Evolutionary conservation across 352 stramenopile genomes (phyloP), one percentile per base, ranked within the genome.

Genomic region (Phytopythium boreale): DNA sequence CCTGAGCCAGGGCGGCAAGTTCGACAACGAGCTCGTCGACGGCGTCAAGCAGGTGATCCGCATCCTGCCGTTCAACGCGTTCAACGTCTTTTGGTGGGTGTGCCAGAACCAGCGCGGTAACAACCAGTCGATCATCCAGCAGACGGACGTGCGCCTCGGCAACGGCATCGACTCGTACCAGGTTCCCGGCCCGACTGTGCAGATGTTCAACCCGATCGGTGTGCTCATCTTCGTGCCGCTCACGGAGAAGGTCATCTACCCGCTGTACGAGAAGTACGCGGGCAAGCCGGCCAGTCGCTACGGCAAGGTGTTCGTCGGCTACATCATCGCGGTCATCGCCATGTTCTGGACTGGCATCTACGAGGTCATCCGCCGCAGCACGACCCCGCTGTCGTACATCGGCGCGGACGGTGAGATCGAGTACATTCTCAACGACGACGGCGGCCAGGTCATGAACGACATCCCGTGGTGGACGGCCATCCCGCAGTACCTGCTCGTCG

Each of bases 51-150:
- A 71, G 36, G 66, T 88, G 7, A 61, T 88, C 31, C 72, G 72
- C 12, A 70, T 76, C 39, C 61, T 88, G 4, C 79, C 75, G 2
- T 79, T 84, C 62, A 72, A 74, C 19, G 70, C 71, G 14, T 88
- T 76, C 60, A 79, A 69, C 22, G 73, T 88, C 24, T 69, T 88
- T 36, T 85, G 78, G 78, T 70, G 78, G 39, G 71, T 74, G 15
- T 73, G 70, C 43, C 76, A 88, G 56, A 76, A 88, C 68, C 77
- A 88, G 65, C 70, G 69, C 4, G 79, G 68, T 66, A 87, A 88
- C 70, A 83, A 83, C 64, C 77, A 88, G 64, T 71, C 74, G 15
- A 88, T 88, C 64, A 70, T 78, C 6, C 77, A 88, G 62, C 77
- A 88, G 60, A 77, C 69, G 22, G 79, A 88, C 61, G 58, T 82